Percentiles rank a stretch among this genome's conserved stretches.
phyloP scores from a whole-genome alignment of 495 filamentous ascomycete genomes.

The Penicillium crystallinum region DNA sequence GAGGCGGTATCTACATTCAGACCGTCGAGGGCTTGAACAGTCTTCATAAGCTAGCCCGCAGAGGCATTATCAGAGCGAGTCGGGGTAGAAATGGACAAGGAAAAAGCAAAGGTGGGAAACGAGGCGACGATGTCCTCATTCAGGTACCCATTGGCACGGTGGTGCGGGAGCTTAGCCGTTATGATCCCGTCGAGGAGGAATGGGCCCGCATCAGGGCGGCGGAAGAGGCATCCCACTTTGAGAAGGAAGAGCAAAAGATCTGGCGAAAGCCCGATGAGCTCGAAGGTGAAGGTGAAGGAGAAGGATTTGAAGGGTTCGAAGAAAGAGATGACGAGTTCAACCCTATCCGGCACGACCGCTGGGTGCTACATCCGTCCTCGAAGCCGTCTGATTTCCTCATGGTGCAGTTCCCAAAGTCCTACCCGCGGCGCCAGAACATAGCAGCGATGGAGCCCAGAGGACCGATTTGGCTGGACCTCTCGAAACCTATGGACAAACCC shows the following conservation, averaged over 20 bases:
- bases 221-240: constrained; percentile 16
- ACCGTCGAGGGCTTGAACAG: constrained; percentile 85
- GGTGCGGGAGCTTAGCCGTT: constrained; percentile 70
- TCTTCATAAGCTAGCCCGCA: constrained; percentile 82
- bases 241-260: constrained; percentile 14
- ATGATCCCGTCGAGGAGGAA: constrained; percentile 72
- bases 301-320: constrained; percentile 21
- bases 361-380: constrained; percentile 76
- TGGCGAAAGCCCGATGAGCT: not conserved
- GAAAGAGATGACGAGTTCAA: constrained; percentile 27
- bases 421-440: constrained; percentile 51
- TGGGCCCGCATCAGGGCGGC: constrained; percentile 28
- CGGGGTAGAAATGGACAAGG: constrained; percentile 83
- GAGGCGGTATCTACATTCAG: constrained; percentile 91
- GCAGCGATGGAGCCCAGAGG: constrained; percentile 57
- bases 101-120: constrained; percentile 68
- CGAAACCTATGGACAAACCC: constrained; percentile 70
- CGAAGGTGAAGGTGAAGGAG: constrained; percentile 3
- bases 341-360: constrained; percentile 56
- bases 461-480: constrained; percentile 78
- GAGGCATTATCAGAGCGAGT: constrained; percentile 69
- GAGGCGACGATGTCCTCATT: constrained; percentile 82
- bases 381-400: constrained; percentile 60
- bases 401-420: constrained; percentile 55
- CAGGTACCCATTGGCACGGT: constrained; percentile 91